Evolutionary conservation across 257 asterid species (phyloP), one percentile per base, ranked within the genome.

Genomic region (Schizonepeta tenuifolia): DNA sequence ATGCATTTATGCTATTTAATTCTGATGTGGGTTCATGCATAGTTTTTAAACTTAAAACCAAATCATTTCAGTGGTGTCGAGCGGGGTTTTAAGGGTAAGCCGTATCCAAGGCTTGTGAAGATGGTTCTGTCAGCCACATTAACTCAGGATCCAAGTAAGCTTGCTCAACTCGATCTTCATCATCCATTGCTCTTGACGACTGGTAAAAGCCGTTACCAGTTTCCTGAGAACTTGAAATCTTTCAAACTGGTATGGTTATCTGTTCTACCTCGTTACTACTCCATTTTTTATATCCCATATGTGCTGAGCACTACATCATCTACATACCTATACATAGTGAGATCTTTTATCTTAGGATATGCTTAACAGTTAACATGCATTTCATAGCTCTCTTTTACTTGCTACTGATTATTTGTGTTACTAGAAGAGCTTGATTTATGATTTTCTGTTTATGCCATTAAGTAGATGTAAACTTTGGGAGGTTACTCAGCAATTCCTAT

Each of bases 121-220:
- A 88, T 93, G 92, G 86, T 89, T 76, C 81, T 89, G 70, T 93
- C 98, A 43, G 98, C 97, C 70, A 93, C 98, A 74, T 80, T 91
- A 79, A 93, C 98, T n/a, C 97, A 85, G 75, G 97, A 89, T 78
- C 98, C 98, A 8, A 86, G 97, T 79, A 91, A 93, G 85, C 94
- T 93, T 50, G 87, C 90, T 0, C 96, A 88, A 85, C 98, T 93
- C 74, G 88, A 86, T 75, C 85, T 93, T 75, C 96, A 89, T 81
- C 94, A 88, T 77, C 97, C 98, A 43, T 75, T 93, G 86, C 83
- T 91, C 82, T 76, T 93, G 80, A 93, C 90, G 2, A 78, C 90
- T 51, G 98, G 96, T 67, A 75, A 82, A 67, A 80, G 61, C 44
- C 97, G 96, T 43, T 91, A 91, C 80, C 90, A 84, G 79, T 88